Conservation (phyloP, 192 early-diverging fungal species). For the Chytriomyces confervae region DNA sequence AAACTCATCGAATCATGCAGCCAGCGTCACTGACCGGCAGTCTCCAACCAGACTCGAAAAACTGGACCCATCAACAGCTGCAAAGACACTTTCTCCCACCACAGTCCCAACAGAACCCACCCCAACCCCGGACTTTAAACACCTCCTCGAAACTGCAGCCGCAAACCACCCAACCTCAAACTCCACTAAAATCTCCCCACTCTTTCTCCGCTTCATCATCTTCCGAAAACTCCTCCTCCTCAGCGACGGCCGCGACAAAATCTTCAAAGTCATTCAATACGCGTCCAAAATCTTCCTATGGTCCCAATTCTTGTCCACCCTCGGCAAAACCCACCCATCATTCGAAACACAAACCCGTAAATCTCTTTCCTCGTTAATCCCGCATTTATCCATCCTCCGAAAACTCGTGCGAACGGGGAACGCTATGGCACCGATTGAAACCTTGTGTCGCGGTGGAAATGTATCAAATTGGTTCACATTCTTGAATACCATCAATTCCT, state of each 20-base stretch:
- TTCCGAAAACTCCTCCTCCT: conserved; percentile 68
- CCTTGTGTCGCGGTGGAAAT: conserved; percentile 40
- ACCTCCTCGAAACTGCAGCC: background rate
- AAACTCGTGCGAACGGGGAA: conserved; percentile 77
- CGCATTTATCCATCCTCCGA: conserved; percentile 75
- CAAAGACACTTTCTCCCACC: background rate
- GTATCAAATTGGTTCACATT: conserved; percentile 1
- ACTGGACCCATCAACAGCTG: background rate
- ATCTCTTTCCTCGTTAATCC: conserved; percentile 49
- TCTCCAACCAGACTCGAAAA: background rate
- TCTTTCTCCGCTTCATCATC: conserved; percentile 42
- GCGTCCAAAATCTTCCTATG: conserved; percentile 73
- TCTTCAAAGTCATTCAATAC: conserved; percentile 79
- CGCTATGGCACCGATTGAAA: conserved; percentile 68
- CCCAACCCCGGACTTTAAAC: background rate
- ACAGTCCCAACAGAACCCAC: background rate
- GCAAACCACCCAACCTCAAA: background rate
- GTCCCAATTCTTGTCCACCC: conserved; percentile 23
- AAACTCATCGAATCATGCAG: background rate
- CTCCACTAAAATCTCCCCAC: background rate
- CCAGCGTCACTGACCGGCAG: background rate
- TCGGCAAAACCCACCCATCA: background rate
- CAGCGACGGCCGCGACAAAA: conserved; percentile 86
- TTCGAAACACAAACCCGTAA: background rate
- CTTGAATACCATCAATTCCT: conserved; percentile 4